phyloP scores from a whole-genome alignment of 2,329 filamentous ascomycete genomes.

The Paraphoma sp. region DNA sequence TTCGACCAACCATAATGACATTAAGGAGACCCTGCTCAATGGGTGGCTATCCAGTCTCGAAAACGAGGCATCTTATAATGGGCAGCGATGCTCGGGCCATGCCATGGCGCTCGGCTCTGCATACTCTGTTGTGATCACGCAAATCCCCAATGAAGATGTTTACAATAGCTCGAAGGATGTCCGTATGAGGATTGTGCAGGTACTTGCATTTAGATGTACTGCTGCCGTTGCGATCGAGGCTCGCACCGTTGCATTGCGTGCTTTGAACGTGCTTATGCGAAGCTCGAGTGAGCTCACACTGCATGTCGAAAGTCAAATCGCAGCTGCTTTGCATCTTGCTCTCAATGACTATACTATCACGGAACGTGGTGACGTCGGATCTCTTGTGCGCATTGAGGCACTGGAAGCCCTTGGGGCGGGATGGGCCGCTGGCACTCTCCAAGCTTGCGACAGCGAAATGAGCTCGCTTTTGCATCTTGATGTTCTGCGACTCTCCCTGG shows the following conservation, averaged over 20 bases:
- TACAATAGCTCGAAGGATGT: slow-evolving; percentile 5
- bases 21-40: slow-evolving; percentile 24
- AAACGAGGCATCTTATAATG: slow-evolving; percentile 49
- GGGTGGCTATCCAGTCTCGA: slow-evolving; percentile 41
- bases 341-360: slow-evolving; percentile 92
- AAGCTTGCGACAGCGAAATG: slow-evolving; percentile 9
- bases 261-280: slow-evolving; percentile 45
- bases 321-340: slow-evolving; percentile 48
- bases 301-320: slow-evolving; percentile 30
- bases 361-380: slow-evolving; percentile 87
- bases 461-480: slow-evolving; percentile 35
- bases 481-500: slow-evolving; percentile 74
- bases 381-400: slow-evolving; percentile 81
- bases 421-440: slow-evolving; percentile 32
- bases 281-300: slow-evolving; percentile 11
- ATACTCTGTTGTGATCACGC: slow-evolving; percentile 27
- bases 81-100: slow-evolving; percentile 50
- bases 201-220: slow-evolving; percentile 47
- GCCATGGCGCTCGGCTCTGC: slow-evolving; percentile 53
- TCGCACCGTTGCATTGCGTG: slow-evolving; percentile 51
- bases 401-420: slow-evolving; percentile 67
- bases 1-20: slow-evolving; percentile 4
- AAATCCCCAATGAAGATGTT: not conserved
- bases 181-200: slow-evolving; percentile 38
- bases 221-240: slow-evolving; percentile 51